These are phyloP conservation scores for Wickerhamomyces queroliae DNA, from an alignment of 805 yeast species.

Conservation along the genomic window DNA sequence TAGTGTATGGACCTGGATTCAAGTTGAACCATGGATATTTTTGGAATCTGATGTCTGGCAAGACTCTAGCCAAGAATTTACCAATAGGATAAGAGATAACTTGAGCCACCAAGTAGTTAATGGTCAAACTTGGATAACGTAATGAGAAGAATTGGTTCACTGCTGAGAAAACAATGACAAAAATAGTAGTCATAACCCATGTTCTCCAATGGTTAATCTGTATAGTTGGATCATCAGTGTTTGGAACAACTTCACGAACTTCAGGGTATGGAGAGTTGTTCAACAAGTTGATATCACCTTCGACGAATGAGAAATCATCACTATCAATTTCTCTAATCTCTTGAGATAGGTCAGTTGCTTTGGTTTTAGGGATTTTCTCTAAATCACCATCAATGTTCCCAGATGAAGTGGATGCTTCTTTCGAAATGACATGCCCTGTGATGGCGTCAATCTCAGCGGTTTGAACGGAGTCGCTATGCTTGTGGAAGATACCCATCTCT, in stretches of 20 bases:
- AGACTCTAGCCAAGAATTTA: conserved; percentile 33
- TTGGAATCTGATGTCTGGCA: conserved; percentile 33
- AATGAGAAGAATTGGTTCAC: conserved; percentile 51
- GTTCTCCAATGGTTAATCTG: conserved; percentile 49
- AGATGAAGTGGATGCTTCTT: neutral
- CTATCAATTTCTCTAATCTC: conserved; percentile 39
- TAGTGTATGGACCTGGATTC: conserved; percentile 49
- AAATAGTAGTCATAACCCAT: conserved; percentile 44
- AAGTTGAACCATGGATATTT: conserved; percentile 27
- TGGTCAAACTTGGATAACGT: conserved; percentile 43
- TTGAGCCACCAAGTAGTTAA: conserved; percentile 51
- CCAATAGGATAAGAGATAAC: conserved; percentile 61
- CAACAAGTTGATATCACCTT: conserved; percentile 21
- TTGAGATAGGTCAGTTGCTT: conserved; percentile 45
- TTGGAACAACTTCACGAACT: conserved; percentile 53
- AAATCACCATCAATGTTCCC: neutral
- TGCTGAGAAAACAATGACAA: conserved; percentile 50
- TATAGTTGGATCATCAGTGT: conserved; percentile 42
- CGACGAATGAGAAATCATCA: conserved; percentile 5
- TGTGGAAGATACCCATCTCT: no score
- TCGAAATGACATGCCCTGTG: no score
- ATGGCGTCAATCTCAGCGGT: no score
- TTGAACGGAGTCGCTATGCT: no score
- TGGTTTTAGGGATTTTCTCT: neutral
- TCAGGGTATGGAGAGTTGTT: conserved; percentile 56